A percentile compares a stretch with the other conserved stretches of the same genome.
Evolutionary conservation across 768 basidiomycete species (phyloP).

Genomic region (Crucibulum laeve): DNA sequence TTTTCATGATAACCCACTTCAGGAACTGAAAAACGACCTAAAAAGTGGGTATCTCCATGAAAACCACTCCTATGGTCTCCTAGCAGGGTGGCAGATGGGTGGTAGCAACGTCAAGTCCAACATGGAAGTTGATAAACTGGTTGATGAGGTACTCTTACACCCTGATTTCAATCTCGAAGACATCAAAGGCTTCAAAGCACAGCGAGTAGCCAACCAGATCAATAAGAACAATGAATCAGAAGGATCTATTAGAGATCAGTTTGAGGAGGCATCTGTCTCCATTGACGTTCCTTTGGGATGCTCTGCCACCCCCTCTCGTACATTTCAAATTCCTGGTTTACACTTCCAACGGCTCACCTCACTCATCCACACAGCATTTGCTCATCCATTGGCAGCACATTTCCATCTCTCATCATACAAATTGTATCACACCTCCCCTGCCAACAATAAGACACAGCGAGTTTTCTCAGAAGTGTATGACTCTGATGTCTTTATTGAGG

Average conservation of each 20-base stretch:
- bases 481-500: too few relatives aligned
- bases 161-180: constrained; percentile 15
- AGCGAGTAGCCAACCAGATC: constrained; percentile 9
- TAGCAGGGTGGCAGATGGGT: neutral
- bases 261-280: constrained; percentile 9
- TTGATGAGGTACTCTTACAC: constrained; percentile 16
- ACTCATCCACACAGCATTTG: constrained; percentile 18
- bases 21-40: neutral
- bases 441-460: constrained; percentile 7
- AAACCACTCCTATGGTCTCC: neutral
- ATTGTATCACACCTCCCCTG: constrained; percentile 10
- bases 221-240: constrained; percentile 12
- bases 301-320: constrained; percentile 7
- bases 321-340: constrained; percentile 21
- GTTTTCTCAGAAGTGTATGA: too few relatives aligned
- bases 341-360: constrained; percentile 15
- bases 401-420: constrained; percentile 26
- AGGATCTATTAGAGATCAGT: constrained; percentile 8
- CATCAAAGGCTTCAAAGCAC: constrained; percentile 13
- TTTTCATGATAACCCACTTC: neutral
- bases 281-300: constrained; percentile 25
- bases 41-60: too few relatives aligned
- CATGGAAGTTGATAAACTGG: constrained; percentile 7
- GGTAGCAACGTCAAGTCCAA: neutral
- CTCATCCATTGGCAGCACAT: constrained; percentile 7